Evolutionary conservation across 768 basidiomycete genomes (phyloP).

Genomic region (Pisolithus albus): DNA sequence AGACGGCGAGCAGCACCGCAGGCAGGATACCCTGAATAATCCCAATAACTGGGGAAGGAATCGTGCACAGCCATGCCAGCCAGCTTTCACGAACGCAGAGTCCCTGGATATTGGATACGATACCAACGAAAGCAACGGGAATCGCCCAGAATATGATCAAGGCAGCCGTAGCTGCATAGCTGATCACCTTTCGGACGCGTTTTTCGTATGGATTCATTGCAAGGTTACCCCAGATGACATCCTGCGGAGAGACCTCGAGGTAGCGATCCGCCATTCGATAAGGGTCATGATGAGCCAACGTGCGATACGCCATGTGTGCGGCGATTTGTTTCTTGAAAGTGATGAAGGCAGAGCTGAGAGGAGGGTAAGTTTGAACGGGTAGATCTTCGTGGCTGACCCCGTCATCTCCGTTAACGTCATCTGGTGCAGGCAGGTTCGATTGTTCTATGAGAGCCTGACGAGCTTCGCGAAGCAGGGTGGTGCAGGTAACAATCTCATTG

Average conservation of each 20-base stretch:
- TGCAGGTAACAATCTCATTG: constrained; percentile 58
- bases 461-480: constrained; percentile 44
- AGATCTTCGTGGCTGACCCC: constrained; percentile 6
- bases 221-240: constrained; percentile 91
- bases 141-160: constrained; percentile 86
- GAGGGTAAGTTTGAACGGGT: constrained; percentile 40
- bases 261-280: constrained; percentile 73
- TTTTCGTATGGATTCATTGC: constrained; percentile 85
- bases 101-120: constrained; percentile 70
- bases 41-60: constrained; percentile 62
- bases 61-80: constrained; percentile 77
- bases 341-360: constrained; percentile 72
- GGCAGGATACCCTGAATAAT: constrained; percentile 88
- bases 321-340: constrained; percentile 91
- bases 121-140: constrained; percentile 83
- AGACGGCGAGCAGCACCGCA: constrained; percentile 76
- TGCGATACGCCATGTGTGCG: constrained; percentile 80
- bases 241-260: constrained; percentile 77
- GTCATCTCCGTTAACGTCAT: constrained; percentile 13
- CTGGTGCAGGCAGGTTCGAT: constrained; percentile 14
- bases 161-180: constrained; percentile 69
- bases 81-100: constrained; percentile 60
- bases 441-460: constrained; percentile 25
- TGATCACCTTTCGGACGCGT: constrained; percentile 56
- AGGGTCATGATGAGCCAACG: constrained; percentile 71